phyloP scores from a whole-genome alignment of 2,329 filamentous ascomycete species.

The Geosmithia putterillii region DNA sequence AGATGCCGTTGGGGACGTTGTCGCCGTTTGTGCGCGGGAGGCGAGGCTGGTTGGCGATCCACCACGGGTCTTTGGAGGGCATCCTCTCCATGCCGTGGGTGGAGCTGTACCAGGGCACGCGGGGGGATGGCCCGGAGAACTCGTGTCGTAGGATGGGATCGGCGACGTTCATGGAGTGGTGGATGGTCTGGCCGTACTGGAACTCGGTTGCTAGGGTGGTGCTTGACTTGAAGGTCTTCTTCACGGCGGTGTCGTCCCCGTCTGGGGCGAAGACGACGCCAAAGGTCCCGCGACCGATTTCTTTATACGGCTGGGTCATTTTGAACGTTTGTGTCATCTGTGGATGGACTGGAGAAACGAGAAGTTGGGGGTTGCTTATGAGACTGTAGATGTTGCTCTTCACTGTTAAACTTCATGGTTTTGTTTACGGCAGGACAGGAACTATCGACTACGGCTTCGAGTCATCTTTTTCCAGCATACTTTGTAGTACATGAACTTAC shows the following conservation, averaged over 20 bases:
- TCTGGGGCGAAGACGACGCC: constrained; percentile 4
- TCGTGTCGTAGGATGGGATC: constrained; percentile 1
- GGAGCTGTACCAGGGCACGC: constrained; percentile 4
- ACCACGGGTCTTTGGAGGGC: constrained; percentile 3
- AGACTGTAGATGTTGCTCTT: too few species aligned
- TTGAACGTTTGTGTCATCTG: too few species aligned
- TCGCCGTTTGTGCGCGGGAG: constrained; percentile 4
- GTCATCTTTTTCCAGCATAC: too few species aligned
- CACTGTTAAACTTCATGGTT: too few species aligned
- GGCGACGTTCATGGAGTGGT: constrained; percentile 4
- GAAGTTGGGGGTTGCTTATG: too few species aligned
- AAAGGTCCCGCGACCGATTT: constrained; percentile 4
- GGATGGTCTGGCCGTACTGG: constrained; percentile 3
- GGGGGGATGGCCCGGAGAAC: constrained; percentile 3
- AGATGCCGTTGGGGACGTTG: constrained; percentile 4
- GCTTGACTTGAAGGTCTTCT: constrained; percentile 5
- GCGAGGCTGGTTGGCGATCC: constrained; percentile 2
- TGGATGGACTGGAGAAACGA: too few species aligned
- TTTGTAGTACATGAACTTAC: too few species aligned
- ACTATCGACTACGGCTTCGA: too few species aligned
- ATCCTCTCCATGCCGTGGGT: constrained; percentile 4
- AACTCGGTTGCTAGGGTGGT: constrained; percentile 3
- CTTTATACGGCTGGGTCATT: background rate
- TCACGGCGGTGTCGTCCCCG: constrained; percentile 3
- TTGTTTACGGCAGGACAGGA: too few species aligned